Base-by-base conservation (phyloP, 169 alveolate species). In the Cryptosporidium sp. region DNA sequence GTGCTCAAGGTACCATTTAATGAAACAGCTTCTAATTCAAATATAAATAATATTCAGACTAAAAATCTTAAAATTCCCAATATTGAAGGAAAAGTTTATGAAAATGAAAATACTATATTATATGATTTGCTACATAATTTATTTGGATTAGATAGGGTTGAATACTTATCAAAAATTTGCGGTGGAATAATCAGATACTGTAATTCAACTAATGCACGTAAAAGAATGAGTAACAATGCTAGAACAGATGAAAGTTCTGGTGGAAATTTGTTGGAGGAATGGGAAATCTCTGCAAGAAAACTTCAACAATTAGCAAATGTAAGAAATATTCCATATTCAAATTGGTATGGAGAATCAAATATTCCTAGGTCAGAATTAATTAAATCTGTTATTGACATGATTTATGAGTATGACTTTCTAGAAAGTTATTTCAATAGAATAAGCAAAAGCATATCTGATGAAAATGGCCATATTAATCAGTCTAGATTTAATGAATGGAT, bases 241-340 rank as follows among this genome's bases (percentile, higher is more conserved):
- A 3, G 1, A 39, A 26, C 8, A 29, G 31, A 44, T 39, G 73
- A 35, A 60, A 45, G 44, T 21, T 0, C 35, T 48, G 14, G 33
- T 9, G 65, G 56, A 33, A 18, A 37, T 31, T 2, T 65, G 16
- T 16, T 62, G 35, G 89, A 80, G 37, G 89, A 80, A 80, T 80
- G 89, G 89, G 89, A 80, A 26, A 80, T 80, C 26, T 80, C 89
- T 7, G 89, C 65, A 42, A 80, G 89, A 80, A 80, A 62, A 21
- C 75, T 80, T 61, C 89, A 80, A 31, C 4, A 16, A 35, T 29
- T 80, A 12, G 89, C 89, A 29, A 80, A 60, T 45, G 10, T 21
- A 23, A 80, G 51, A 60, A 80, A 48, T 45, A 62, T 80, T 39
- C 89, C 89, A 6, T 80, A 39, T 42, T 21, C 80, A n/a, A 80